Evolutionary conservation across 2,329 filamentous ascomycete genomes (phyloP).

Genomic region (Dactylellina haptotyla): DNA sequence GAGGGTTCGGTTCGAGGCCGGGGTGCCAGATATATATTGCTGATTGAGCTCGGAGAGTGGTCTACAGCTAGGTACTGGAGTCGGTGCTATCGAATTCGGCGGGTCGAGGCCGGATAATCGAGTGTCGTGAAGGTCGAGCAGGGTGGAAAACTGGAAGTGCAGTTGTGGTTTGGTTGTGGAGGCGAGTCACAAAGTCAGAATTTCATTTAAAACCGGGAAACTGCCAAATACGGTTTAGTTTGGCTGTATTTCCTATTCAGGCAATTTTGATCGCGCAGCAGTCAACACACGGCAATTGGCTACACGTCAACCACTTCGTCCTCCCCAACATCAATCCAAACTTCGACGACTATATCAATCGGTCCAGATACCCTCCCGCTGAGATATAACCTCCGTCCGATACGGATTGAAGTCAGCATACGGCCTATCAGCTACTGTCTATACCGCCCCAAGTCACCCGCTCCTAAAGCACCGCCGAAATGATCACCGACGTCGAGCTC

Average conservation of each 20-base stretch:
- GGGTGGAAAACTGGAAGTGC: slow-evolving; percentile 7
- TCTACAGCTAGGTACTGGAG: background rate
- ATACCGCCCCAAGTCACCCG: too few species aligned
- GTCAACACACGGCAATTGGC: slow-evolving; percentile 5
- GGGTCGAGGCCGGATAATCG: background rate
- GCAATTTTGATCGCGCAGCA: slow-evolving; percentile 50
- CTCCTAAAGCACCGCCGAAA: slow-evolving; percentile 65
- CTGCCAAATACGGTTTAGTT: slow-evolving; percentile 12
- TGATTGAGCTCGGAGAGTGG: background rate
- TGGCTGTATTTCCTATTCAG: background rate
- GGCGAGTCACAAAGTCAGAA: slow-evolving; percentile 47
- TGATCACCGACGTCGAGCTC: slow-evolving; percentile 94
- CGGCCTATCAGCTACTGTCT: too few species aligned
- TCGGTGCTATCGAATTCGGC: background rate
- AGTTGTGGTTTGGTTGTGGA: slow-evolving; percentile 27
- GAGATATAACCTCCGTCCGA: too few species aligned
- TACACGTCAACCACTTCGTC: slow-evolving; percentile 51
- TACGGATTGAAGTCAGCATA: too few species aligned
- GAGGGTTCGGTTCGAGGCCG: too few species aligned
- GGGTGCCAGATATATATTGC: background rate
- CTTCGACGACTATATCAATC: background rate
- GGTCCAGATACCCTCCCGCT: too few species aligned
- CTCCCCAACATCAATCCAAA: slow-evolving; percentile 3
- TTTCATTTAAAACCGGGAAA: slow-evolving; percentile 10
- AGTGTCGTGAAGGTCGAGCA: slow-evolving; percentile 1